A percentile compares a stretch with the other conserved stretches of the same genome.
These are phyloP conservation scores for Exserohilum turcica DNA, from an alignment of 2,329 filamentous ascomycete species.

Conservation along the genomic window DNA sequence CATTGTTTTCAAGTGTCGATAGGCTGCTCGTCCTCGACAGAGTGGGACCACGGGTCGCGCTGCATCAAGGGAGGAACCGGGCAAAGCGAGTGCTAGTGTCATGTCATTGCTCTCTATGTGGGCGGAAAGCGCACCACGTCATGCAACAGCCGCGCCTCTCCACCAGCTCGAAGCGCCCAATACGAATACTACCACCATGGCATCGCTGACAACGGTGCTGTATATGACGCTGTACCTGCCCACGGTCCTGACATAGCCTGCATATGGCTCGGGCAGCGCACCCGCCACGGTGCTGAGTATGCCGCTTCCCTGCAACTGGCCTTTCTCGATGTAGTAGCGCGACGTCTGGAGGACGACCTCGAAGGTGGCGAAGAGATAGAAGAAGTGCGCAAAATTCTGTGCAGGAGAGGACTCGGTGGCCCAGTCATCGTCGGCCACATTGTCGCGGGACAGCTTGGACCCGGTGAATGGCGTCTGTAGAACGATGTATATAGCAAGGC, in stretches of 20 bases:
- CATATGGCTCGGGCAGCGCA: constrained; percentile 69
- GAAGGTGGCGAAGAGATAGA: constrained; percentile 80
- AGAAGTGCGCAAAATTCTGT: constrained; percentile 62
- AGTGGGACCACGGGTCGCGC: constrained; percentile 2
- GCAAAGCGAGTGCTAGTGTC: not conserved
- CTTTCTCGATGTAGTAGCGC: constrained; percentile 71
- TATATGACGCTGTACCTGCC: constrained; percentile 73
- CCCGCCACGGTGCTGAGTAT: constrained; percentile 67
- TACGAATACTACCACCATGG: constrained; percentile 78
- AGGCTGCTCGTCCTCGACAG: not conserved
- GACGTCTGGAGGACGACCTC: constrained; percentile 74
- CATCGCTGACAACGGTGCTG: constrained; percentile 71
- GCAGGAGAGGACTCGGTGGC: constrained; percentile 42
- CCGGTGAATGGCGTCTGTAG: constrained; percentile 72
- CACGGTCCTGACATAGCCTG: constrained; percentile 64
- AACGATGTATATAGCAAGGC: constrained; percentile 72
- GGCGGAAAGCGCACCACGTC: constrained; percentile 9
- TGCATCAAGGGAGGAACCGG: constrained; percentile 1
- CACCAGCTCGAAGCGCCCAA: constrained; percentile 64
- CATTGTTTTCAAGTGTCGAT: not conserved
- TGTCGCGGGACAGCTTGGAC: constrained; percentile 62
- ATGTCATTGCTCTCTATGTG: constrained; percentile 5
- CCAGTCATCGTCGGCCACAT: constrained; percentile 38
- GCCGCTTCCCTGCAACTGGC: constrained; percentile 62
- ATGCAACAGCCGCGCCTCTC: constrained; percentile 45